These are phyloP conservation scores for Teratosphaeriaceae sp. DNA, from an alignment of 2,329 filamentous ascomycete genomes.

Conservation along the genomic window DNA sequence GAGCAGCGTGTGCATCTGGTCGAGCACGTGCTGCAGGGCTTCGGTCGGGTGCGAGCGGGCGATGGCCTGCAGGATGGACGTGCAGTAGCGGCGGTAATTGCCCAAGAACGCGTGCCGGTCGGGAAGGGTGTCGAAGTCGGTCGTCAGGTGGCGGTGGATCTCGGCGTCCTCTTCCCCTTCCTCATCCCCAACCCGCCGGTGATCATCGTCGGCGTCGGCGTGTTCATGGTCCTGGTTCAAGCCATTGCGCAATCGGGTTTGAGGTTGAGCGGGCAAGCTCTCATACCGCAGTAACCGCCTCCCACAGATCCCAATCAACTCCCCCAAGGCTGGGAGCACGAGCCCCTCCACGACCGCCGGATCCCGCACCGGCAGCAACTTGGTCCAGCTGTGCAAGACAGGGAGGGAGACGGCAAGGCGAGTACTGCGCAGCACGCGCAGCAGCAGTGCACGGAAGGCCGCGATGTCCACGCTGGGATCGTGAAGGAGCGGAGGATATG, in stretches of 20 bases:
- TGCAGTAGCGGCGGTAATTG: constrained; percentile 89
- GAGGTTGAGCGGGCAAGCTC: constrained; percentile 68
- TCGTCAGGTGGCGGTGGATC: too few species aligned
- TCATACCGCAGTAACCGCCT: constrained; percentile 83
- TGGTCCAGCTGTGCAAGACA: constrained; percentile 82
- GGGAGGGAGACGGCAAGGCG: constrained; percentile 93
- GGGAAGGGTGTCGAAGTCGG: constrained; percentile 90
- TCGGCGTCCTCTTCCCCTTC: too few species aligned
- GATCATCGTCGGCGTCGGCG: constrained; percentile 74
- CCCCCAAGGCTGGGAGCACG: constrained; percentile 58
- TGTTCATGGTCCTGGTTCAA: too few species aligned
- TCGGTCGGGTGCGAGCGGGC: constrained; percentile 76
- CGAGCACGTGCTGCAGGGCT: constrained; percentile 81
- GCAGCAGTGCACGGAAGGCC: constrained; percentile 71
- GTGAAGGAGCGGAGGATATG: constrained; percentile 59
- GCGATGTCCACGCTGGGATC: constrained; percentile 61
- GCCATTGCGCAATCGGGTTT: too few species aligned
- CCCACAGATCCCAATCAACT: constrained; percentile 76
- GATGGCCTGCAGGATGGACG: constrained; percentile 78
- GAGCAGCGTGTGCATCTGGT: constrained; percentile 66
- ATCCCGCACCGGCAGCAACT: constrained; percentile 65
- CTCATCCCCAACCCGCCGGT: constrained; percentile 75
- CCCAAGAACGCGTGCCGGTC: constrained; percentile 92
- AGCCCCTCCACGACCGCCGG: constrained; percentile 61
- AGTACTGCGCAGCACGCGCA: constrained; percentile 71